phyloP scores from a whole-genome alignment of 2,329 filamentous ascomycete genomes.

The Clonostachys chloroleuca region DNA sequence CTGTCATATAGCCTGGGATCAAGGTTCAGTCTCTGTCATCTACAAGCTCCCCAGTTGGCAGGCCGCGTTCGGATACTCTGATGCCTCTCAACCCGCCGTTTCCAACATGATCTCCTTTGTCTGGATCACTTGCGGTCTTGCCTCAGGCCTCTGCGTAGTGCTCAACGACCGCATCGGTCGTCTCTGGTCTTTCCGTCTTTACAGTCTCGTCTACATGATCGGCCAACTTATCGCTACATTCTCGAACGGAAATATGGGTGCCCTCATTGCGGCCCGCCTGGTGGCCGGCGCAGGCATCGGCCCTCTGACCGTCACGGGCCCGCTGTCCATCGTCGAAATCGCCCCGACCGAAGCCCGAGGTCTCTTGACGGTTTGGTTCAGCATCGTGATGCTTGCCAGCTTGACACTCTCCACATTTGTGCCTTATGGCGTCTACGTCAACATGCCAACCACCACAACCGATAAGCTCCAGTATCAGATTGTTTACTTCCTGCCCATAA shows the following conservation, averaged over 20 bases:
- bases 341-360: constrained; percentile 31
- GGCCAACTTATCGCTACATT: constrained; percentile 25
- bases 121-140: constrained; percentile 13
- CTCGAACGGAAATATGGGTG: constrained; percentile 13
- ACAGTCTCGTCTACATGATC: constrained; percentile 23
- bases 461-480: constrained; percentile 19
- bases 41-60: constrained; percentile 26
- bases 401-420: constrained; percentile 21
- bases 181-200: constrained; percentile 30
- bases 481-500: constrained; percentile 13
- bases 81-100: constrained; percentile 9
- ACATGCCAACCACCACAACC: constrained; percentile 13
- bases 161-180: constrained; percentile 29
- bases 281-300: constrained; percentile 31
- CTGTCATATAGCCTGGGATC: constrained; percentile 8
- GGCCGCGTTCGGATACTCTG: constrained; percentile 18
- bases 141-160: constrained; percentile 25
- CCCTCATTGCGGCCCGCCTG: constrained; percentile 27
- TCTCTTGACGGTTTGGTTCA: constrained; percentile 28
- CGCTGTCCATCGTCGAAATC: constrained; percentile 31
- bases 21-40: constrained; percentile 14
- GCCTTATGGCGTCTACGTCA: constrained; percentile 23
- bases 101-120: constrained; percentile 28
- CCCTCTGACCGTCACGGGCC: constrained; percentile 26
- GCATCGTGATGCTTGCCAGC: constrained; percentile 24